Percentiles rank a stretch among this genome's conserved stretches.
phyloP scores from a whole-genome alignment of 2,329 filamentous ascomycete species.

The Botryosphaeria dothidea region DNA sequence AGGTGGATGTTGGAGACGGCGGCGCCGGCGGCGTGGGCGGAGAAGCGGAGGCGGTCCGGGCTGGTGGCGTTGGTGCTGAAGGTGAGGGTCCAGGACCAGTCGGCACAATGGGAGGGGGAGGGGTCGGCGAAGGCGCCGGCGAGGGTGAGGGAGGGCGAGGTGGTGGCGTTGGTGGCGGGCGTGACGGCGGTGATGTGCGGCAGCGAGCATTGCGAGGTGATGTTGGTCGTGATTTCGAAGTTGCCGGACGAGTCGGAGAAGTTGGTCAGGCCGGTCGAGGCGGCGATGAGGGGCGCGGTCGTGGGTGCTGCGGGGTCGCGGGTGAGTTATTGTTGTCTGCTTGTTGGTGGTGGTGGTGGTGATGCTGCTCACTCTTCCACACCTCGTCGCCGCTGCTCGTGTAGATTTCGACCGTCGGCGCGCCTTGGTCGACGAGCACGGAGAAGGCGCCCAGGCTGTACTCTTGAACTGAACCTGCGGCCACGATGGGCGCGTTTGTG shows the following conservation, averaged over 20 bases:
- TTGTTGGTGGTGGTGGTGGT: background rate
- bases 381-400: conserved; percentile 1
- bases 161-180: background rate
- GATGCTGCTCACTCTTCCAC: conserved; percentile 1
- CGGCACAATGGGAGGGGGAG: background rate
- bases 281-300: conserved; percentile 14
- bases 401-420: background rate
- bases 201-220: background rate
- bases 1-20: conserved; percentile 25
- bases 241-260: conserved; percentile 18
- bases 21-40: background rate
- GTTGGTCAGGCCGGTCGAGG: conserved; percentile 12
- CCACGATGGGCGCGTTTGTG: background rate
- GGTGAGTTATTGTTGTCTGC: background rate
- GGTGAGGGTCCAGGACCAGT: conserved; percentile 9
- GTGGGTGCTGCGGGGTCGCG: background rate
- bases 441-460: conserved; percentile 1
- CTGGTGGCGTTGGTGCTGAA: background rate
- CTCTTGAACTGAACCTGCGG: background rate
- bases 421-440: background rate
- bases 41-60: background rate
- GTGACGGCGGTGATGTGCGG: conserved; percentile 9
- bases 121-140: conserved; percentile 9
- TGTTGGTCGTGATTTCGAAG: conserved; percentile 13
- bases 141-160: background rate